Conservation (phyloP, 208 protist species). For the Leishmania tropica region DNA sequence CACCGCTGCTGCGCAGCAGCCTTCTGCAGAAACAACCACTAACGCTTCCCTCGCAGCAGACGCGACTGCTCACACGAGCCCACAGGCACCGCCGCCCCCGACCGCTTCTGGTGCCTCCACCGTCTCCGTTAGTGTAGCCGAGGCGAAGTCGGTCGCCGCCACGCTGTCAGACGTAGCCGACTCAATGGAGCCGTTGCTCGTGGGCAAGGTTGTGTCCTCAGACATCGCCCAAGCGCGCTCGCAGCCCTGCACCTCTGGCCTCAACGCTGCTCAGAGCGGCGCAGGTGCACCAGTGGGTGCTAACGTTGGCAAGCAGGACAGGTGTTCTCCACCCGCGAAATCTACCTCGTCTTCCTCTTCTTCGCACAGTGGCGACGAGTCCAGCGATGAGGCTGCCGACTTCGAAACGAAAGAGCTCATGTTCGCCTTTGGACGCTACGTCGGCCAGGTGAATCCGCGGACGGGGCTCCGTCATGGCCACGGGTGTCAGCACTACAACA, state of each 20-base stretch:
- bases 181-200: conserved; percentile 13
- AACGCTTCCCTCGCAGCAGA: neutral
- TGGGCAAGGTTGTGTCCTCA: conserved; percentile 17
- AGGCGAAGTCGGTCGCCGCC: neutral
- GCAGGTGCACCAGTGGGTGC: neutral
- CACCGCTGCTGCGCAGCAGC: neutral
- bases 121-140: neutral
- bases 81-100: neutral
- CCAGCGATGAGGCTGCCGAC: conserved; percentile 10
- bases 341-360: neutral
- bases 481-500: conserved; percentile 64
- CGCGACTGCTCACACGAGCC: neutral
- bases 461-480: conserved; percentile 64
- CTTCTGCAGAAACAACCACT: neutral
- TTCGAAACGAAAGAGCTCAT: conserved; percentile 33
- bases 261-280: neutral
- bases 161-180: neutral
- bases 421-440: conserved; percentile 69
- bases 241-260: neutral
- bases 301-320: neutral
- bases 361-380: conserved; percentile 8
- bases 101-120: neutral
- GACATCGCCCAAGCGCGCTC: neutral
- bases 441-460: conserved; percentile 50
- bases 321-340: neutral